Base-by-base conservation (phyloP, 164 flowering plant genomes). In the Santalum album region DNA sequence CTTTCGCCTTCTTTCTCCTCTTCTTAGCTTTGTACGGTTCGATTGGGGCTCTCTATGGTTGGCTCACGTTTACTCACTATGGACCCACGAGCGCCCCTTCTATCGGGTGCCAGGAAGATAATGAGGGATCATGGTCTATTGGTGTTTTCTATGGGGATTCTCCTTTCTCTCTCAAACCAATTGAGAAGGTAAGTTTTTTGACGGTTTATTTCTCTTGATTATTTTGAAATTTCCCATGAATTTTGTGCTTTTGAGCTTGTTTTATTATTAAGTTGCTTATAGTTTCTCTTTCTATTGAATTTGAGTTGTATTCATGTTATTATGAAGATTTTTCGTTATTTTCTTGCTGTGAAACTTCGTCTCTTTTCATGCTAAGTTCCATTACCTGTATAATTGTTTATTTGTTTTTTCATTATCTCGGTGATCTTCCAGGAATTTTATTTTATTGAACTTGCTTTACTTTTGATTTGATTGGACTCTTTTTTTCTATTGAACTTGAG, bases 51-150 rank as follows among this genome's bases (percentile, higher is more conserved):
- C 23, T 78, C 46, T 84, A 67, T 32, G 72, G 65, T 1, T 76
- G 84, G 78, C 56, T 84, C 15, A 44, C 63, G 15, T 58, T 72
- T 52, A 38, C 72, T 20, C 74, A 78, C 1, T 66, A 51, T 51
- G 62, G 22, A 0, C 64, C 62, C 21, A 50, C 59, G 1, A 55
- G 39, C 12, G 9, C 58, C 25, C 22, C 76, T 6, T 54, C 74
- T 6, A 25, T 72, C 15, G 95, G 92, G 10, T 90, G 96, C 65
- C 76, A 50, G 34, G 81, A 70, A 16, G 98, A 91, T 60, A 69
- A 56, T 58, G 96, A 91, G 65, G 98, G 98, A 5, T 91, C 98
- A 1, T 91, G 98, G 98, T 70, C 98, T 0, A 67, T 91, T 50
- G 98, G 96, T 51, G 74, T 88, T 53, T 86, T 78, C 66, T 86